Conservation (phyloP, 1,284 basidiomycete genomes). For the Ceratobasidium sp. region DNA sequence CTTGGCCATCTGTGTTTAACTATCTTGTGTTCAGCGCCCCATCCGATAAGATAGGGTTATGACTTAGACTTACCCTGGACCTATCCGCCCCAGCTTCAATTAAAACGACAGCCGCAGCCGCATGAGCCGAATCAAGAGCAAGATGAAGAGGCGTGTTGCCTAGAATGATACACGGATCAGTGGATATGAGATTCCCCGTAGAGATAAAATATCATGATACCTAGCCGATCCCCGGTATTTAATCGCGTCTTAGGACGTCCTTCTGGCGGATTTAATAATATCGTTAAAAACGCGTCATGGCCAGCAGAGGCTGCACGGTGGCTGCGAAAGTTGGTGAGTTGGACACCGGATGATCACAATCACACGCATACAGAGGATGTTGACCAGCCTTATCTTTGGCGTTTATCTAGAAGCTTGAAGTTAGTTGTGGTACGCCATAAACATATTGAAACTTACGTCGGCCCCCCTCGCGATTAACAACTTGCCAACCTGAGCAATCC, state of each 20-base stretch:
- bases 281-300: constrained; percentile 84
- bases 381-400: constrained; percentile 92
- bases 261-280: constrained; percentile 82
- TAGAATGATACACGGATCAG: too few species aligned
- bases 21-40: constrained; percentile 56
- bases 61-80: constrained; percentile 72
- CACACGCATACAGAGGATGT: constrained; percentile 78
- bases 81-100: constrained; percentile 96
- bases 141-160: constrained; percentile 97
- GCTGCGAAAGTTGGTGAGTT: constrained; percentile 60
- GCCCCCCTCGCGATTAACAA: constrained; percentile 88
- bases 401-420: constrained; percentile 76
- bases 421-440: not conserved
- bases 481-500: constrained; percentile 79
- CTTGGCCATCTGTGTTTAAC: constrained; percentile 86
- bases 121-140: constrained; percentile 94
- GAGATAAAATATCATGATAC: too few species aligned
- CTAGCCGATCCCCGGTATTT: constrained; percentile 88
- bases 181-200: too few species aligned
- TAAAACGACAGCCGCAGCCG: constrained; percentile 86
- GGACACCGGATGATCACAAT: constrained; percentile 47
- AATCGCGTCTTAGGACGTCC: constrained; percentile 79
- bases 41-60: constrained; percentile 39
- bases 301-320: constrained; percentile 97
- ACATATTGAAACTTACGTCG: constrained; percentile 75